Conservation (phyloP, 2,329 filamentous ascomycete species). For the Trichoderma asperellum region DNA sequence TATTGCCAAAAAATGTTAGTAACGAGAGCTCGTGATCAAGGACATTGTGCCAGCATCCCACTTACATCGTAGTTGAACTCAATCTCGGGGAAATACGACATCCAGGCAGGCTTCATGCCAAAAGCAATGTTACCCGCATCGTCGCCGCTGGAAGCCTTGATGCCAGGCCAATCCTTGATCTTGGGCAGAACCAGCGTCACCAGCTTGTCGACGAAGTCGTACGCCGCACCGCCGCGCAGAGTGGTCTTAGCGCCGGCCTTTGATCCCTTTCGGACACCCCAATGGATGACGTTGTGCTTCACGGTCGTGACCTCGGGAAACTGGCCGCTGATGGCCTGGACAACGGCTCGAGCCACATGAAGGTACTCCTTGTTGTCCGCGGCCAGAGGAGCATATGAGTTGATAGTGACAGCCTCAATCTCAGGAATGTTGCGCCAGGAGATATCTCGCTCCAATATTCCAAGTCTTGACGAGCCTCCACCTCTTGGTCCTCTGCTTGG, state of each 20-base stretch:
- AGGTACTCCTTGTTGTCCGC: conserved; percentile 73
- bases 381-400: conserved; percentile 72
- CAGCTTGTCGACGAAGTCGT: conserved; percentile 88
- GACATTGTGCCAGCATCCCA: conserved; percentile 32
- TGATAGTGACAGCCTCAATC: conserved; percentile 78
- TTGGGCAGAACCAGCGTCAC: conserved; percentile 88
- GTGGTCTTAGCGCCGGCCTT: conserved; percentile 77
- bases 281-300: conserved; percentile 72
- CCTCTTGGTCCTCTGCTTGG: conserved; percentile 84
- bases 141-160: conserved; percentile 71
- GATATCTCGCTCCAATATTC: conserved; percentile 72
- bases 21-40: neutral
- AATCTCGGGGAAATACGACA: conserved; percentile 88
- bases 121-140: conserved; percentile 84
- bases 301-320: conserved; percentile 71
- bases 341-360: conserved; percentile 78
- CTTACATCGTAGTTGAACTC: conserved; percentile 93
- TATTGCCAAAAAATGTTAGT: conserved; percentile 35
- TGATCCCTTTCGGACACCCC: conserved; percentile 72
- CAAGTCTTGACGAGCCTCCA: conserved; percentile 64
- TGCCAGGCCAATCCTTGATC: conserved; percentile 93
- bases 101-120: conserved; percentile 74
- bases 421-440: conserved; percentile 85
- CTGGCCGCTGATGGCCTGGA: conserved; percentile 84
- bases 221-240: conserved; percentile 77